Evolutionary conservation across 2,329 filamentous ascomycete species (phyloP).

Genomic region (Coniochaeta sp.): DNA sequence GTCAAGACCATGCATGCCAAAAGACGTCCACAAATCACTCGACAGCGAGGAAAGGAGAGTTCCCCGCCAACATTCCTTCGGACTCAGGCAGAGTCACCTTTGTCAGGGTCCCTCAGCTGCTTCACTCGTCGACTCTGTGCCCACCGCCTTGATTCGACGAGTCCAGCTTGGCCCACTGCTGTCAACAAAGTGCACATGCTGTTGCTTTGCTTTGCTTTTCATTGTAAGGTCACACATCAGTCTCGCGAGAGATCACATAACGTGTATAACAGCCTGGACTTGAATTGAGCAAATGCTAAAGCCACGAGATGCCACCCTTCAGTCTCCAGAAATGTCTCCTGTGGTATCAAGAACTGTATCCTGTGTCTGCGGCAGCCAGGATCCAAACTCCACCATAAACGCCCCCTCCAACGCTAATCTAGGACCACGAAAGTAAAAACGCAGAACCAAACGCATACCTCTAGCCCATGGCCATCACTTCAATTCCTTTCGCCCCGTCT

Average conservation of each 20-base stretch:
- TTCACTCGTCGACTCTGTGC: too few relatives aligned
- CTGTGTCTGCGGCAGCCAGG: not conserved
- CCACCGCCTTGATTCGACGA: too few relatives aligned
- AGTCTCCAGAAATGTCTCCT: not conserved
- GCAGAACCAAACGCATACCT: not conserved
- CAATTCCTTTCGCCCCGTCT: slow-evolving; percentile 8
- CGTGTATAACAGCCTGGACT: not conserved
- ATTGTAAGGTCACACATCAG: too few relatives aligned
- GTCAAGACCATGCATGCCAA: not conserved
- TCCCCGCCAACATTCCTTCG: too few relatives aligned
- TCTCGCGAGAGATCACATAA: not conserved
- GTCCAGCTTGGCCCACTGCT: too few relatives aligned
- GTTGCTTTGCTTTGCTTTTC: not conserved
- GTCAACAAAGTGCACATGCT: too few relatives aligned
- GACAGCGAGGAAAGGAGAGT: too few relatives aligned
- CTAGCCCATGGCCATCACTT: not conserved
- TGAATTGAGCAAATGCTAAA: not conserved
- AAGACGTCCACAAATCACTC: too few relatives aligned
- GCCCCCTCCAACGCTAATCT: too few relatives aligned
- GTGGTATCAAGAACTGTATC: not conserved
- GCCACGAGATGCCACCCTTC: not conserved
- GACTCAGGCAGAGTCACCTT: too few relatives aligned
- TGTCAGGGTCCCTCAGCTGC: too few relatives aligned
- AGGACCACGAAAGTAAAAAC: too few relatives aligned
- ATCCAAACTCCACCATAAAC: not conserved